phyloP scores from a whole-genome alignment of 2,329 filamentous ascomycete genomes.

The Sclerotinia subarctica region DNA sequence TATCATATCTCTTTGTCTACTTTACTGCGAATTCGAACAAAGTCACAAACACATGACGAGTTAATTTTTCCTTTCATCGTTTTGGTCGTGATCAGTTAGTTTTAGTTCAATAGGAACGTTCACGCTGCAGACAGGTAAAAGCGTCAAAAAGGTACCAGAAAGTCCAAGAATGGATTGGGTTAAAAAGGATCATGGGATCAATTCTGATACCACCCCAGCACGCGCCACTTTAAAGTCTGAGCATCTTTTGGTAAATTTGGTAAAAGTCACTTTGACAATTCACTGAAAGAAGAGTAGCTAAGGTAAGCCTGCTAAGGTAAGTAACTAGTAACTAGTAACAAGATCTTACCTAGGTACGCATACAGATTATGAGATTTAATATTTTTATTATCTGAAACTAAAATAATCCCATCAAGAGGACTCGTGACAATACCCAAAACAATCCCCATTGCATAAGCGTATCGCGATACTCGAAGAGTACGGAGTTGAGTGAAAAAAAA shows the following conservation, averaged over 20 bases:
- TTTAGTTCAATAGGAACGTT: no score
- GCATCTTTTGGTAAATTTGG: not conserved
- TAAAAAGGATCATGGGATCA: constrained; percentile 21
- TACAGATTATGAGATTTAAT: no score
- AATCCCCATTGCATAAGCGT: constrained; percentile 13
- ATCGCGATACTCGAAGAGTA: constrained; percentile 5
- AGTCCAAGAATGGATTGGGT: not conserved
- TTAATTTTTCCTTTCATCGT: not conserved
- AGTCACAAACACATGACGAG: not conserved
- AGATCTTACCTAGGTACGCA: no score
- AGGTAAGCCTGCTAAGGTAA: no score
- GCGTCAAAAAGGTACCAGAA: not conserved
- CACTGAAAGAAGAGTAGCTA: not conserved
- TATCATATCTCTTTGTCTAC: not conserved
- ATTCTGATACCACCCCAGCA: constrained; percentile 9
- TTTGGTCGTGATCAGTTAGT: no score
- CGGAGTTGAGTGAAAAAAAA: not conserved
- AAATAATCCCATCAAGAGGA: not conserved
- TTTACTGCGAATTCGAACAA: no score
- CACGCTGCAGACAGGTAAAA: not conserved
- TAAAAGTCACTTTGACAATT: not conserved
- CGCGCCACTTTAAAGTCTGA: constrained; percentile 14
- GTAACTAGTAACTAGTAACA: no score
- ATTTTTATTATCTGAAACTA: no score
- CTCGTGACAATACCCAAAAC: constrained; percentile 12